These are phyloP conservation scores for Eucalyptus shirleyi DNA, from an alignment of 345 rosid species.

Conservation along the genomic window DNA sequence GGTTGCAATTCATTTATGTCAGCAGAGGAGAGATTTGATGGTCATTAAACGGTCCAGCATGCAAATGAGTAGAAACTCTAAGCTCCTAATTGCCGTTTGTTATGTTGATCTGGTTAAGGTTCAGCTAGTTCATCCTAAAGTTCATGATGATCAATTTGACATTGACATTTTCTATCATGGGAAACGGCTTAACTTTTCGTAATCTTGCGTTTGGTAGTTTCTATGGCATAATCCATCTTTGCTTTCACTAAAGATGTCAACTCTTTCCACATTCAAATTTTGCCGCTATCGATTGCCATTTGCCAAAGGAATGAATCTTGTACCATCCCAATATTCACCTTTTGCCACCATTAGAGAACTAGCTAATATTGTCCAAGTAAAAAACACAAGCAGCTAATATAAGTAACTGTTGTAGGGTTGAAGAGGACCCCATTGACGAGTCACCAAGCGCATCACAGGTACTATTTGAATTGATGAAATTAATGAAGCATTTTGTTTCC, in stretches of 20 bases:
- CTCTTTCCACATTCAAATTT: not conserved
- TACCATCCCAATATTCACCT: not conserved
- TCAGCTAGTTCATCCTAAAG: not conserved
- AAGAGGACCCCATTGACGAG: conserved; percentile 33
- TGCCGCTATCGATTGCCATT: not conserved
- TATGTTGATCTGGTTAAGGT: not conserved
- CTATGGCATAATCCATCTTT: not conserved
- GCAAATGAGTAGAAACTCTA: not conserved
- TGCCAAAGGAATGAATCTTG: not conserved
- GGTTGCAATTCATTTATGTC: not conserved
- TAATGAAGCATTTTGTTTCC: not conserved
- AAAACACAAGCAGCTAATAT: not conserved
- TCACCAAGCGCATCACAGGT: conserved; percentile 41
- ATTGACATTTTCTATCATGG: not conserved
- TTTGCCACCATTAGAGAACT: not conserved
- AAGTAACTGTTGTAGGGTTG: conserved; percentile 19
- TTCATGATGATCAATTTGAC: not conserved
- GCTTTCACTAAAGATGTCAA: not conserved
- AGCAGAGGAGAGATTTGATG: not conserved
- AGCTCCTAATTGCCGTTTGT: not conserved
- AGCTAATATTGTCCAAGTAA: not conserved
- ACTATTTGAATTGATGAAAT: not conserved
- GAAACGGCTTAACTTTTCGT: not conserved
- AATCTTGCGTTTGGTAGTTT: not conserved
- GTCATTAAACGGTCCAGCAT: not conserved